Conservation (phyloP, 2,329 filamentous ascomycete genomes). For the Nigrograna mackinnonii region DNA sequence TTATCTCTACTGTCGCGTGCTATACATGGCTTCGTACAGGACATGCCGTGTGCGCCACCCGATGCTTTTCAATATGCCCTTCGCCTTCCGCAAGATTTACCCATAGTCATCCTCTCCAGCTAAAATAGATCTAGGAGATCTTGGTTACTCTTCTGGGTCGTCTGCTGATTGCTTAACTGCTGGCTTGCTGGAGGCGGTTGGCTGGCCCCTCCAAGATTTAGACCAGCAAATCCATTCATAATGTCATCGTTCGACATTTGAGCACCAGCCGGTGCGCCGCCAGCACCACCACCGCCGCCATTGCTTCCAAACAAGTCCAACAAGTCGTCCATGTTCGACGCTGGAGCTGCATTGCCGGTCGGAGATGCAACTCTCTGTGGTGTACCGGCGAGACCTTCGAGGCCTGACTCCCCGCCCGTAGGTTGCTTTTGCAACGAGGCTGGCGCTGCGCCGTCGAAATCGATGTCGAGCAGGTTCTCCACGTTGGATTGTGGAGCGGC, state of each 20-base stretch:
- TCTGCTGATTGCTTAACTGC: conserved; percentile 53
- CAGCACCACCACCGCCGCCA: conserved; percentile 30
- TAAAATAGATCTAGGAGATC: conserved; percentile 61
- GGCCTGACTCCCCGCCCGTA: conserved; percentile 49
- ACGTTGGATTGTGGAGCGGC: conserved; percentile 71
- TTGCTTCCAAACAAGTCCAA: conserved; percentile 66
- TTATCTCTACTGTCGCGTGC: too few relatives aligned
- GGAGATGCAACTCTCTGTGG: conserved; percentile 72
- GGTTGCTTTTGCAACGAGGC: conserved; percentile 77
- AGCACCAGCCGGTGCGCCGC: conserved; percentile 32
- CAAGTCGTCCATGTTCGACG: conserved; percentile 77
- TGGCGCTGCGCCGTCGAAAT: conserved; percentile 90
- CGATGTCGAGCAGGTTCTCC: conserved; percentile 94
- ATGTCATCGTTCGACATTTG: conserved; percentile 57
- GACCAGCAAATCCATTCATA: conserved; percentile 79
- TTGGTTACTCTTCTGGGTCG: conserved; percentile 60
- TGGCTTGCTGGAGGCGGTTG: conserved; percentile 68
- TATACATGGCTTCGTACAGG: too few relatives aligned
- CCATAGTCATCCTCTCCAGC: too few relatives aligned
- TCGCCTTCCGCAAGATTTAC: too few relatives aligned
- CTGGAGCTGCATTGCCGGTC: conserved; percentile 47
- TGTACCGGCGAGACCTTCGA: conserved; percentile 63
- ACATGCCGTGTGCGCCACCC: too few relatives aligned
- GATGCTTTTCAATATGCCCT: too few relatives aligned
- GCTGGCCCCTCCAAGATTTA: conserved; percentile 71